Evolutionary conservation across 495 filamentous ascomycete genomes (phyloP).

Genomic region (Penicillium flavigenum): DNA sequence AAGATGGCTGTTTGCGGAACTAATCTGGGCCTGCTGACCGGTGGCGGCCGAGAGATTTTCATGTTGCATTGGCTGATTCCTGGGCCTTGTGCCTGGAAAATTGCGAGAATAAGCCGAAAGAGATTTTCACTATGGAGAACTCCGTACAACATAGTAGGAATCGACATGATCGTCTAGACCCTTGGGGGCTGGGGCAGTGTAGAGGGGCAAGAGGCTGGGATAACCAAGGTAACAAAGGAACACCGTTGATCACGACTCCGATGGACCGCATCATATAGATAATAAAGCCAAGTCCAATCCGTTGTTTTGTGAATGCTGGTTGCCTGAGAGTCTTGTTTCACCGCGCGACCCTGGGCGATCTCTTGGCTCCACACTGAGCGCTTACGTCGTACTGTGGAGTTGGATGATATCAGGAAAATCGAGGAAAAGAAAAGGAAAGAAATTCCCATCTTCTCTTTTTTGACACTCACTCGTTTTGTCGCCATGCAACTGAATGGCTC

Average conservation of each 20-base stretch:
- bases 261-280: neutral
- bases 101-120: neutral
- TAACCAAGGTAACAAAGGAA: neutral
- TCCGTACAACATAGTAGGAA: neutral
- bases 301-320: neutral
- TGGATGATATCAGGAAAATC: constrained; percentile 12
- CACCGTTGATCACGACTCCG: neutral
- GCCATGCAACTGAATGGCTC: constrained; percentile 11
- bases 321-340: constrained; percentile 9
- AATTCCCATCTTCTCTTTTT: constrained; percentile 1
- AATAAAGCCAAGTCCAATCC: neutral
- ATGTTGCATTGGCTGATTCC: neutral
- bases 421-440: neutral
- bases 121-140: neutral
- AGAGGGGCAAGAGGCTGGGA: neutral
- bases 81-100: neutral
- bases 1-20: constrained; percentile 2
- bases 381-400: constrained; percentile 18
- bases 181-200: neutral
- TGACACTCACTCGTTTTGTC: constrained; percentile 9
- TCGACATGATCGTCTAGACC: neutral
- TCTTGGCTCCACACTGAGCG: constrained; percentile 9
- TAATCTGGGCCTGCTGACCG: neutral
- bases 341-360: constrained; percentile 3
- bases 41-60: neutral